Percentiles rank a stretch among this genome's conserved stretches.
These are phyloP conservation scores for Dujonia santamariae DNA, from an alignment of 1,139 yeast genomes.

Conservation along the genomic window DNA sequence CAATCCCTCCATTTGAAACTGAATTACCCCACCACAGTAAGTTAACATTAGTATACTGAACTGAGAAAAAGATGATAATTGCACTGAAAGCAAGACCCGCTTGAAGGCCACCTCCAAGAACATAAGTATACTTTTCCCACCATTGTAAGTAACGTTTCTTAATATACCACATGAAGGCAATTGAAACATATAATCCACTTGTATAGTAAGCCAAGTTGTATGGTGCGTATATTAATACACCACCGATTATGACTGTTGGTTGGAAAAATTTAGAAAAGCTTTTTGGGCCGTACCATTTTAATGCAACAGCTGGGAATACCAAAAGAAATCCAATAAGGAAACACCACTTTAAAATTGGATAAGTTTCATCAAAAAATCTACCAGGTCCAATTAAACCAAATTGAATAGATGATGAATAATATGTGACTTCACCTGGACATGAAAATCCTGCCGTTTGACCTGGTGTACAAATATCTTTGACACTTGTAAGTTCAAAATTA, in stretches of 20 bases:
- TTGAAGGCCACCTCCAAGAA: conserved; percentile 50
- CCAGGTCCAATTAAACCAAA: conserved; percentile 76
- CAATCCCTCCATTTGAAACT: conserved; percentile 18
- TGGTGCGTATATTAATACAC: conserved; percentile 43
- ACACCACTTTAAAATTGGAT: conserved; percentile 48
- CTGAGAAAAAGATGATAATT: conserved; percentile 51
- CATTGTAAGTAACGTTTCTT: conserved; percentile 41
- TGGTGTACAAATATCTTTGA: conserved; percentile 40
- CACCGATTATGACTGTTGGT: conserved; percentile 42
- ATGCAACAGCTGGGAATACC: conserved; percentile 38
- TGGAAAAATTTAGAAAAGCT: conserved; percentile 27
- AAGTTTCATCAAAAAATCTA: conserved; percentile 47
- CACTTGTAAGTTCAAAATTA: conserved; percentile 48
- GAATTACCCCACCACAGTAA: conserved; percentile 60
- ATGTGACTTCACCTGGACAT: conserved; percentile 50
- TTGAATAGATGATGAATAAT: conserved; percentile 48
- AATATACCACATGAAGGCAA: conserved; percentile 44
- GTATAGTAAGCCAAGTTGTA: conserved; percentile 47
- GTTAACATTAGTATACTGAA: conserved; percentile 36
- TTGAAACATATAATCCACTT: conserved; percentile 39
- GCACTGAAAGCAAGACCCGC: conserved; percentile 54
- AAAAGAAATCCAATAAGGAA: conserved; percentile 54
- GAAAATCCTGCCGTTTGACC: conserved; percentile 37
- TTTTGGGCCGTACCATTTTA: conserved; percentile 36
- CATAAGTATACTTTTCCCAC: conserved; percentile 60